These are phyloP conservation scores for Sonneratia caseolaris DNA, from an alignment of 345 rosid species.

Conservation along the genomic window DNA sequence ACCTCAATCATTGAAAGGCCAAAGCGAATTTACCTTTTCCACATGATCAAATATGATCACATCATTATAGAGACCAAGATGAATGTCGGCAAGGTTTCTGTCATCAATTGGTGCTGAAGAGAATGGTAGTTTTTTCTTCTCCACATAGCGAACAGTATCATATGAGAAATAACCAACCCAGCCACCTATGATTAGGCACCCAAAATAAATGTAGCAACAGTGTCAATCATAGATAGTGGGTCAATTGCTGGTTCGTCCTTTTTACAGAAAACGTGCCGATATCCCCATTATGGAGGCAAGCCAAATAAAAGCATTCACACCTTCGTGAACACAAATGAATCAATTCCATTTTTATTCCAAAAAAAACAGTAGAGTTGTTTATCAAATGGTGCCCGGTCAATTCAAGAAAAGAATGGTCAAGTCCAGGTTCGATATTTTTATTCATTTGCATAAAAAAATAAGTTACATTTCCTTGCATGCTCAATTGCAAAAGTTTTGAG, in stretches of 20 bases:
- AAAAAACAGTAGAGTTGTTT: background rate
- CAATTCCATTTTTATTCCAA: background rate
- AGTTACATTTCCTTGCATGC: background rate
- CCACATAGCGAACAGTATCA: constrained; percentile 76
- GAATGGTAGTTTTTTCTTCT: constrained; percentile 68
- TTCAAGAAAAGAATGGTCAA: background rate
- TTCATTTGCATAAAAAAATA: background rate
- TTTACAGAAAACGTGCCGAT: background rate
- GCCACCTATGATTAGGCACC: constrained; percentile 44
- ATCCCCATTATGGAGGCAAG: background rate
- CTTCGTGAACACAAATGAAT: background rate
- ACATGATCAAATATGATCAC: constrained; percentile 84
- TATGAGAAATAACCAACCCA: constrained; percentile 96
- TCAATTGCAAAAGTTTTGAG: background rate
- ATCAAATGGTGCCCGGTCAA: background rate
- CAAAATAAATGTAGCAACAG: background rate
- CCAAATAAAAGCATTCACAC: background rate
- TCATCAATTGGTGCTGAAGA: constrained; percentile 68
- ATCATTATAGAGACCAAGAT: constrained; percentile 71
- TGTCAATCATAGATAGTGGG: background rate
- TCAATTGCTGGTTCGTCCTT: background rate
- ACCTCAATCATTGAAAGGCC: background rate
- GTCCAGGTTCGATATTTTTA: background rate
- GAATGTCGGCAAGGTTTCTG: constrained; percentile 79
- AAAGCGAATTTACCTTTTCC: constrained; percentile 44